phyloP scores from a whole-genome alignment of 768 basidiomycete genomes.

The Tremella fuciformis region DNA sequence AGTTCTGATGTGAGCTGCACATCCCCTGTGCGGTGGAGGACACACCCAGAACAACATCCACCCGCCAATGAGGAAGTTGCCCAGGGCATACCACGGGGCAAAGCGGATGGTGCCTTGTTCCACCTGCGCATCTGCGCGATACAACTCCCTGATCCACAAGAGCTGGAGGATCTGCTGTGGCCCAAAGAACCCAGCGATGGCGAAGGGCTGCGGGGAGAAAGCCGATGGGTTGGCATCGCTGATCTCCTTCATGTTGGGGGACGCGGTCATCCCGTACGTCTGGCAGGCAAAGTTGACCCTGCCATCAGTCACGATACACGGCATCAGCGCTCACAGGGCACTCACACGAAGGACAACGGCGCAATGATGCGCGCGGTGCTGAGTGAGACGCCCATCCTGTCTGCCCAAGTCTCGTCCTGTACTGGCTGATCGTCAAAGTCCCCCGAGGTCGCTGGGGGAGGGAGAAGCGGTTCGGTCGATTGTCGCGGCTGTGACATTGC shows the following conservation, averaged over 20 bases:
- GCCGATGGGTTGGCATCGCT: constrained; percentile 41
- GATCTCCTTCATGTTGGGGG: constrained; percentile 48
- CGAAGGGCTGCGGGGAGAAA: constrained; percentile 46
- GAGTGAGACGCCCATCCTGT: constrained; percentile 45
- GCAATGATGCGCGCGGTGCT: constrained; percentile 42
- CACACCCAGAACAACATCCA: constrained; percentile 50
- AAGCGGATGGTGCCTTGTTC: constrained; percentile 28
- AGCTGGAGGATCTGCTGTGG: constrained; percentile 48
- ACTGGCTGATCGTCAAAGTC: constrained; percentile 10
- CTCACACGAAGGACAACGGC: constrained; percentile 37
- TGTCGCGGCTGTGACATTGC: constrained; percentile 10
- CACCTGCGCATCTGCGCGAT: constrained; percentile 30
- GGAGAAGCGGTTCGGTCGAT: constrained; percentile 26
- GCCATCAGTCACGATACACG: background rate
- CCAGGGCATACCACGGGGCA: constrained; percentile 43
- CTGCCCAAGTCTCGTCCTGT: constrained; percentile 11
- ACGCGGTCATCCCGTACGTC: constrained; percentile 38
- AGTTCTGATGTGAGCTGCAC: constrained; percentile 21
- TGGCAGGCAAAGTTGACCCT: constrained; percentile 42
- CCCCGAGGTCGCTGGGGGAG: constrained; percentile 13
- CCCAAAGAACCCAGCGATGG: constrained; percentile 46
- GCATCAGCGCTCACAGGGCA: background rate
- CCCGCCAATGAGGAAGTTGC: constrained; percentile 38
- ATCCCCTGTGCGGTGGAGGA: constrained; percentile 5
- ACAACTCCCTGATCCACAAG: constrained; percentile 45